phyloP scores from a whole-genome alignment of 2,329 filamentous ascomycete species.

The Myotisia sp. region DNA sequence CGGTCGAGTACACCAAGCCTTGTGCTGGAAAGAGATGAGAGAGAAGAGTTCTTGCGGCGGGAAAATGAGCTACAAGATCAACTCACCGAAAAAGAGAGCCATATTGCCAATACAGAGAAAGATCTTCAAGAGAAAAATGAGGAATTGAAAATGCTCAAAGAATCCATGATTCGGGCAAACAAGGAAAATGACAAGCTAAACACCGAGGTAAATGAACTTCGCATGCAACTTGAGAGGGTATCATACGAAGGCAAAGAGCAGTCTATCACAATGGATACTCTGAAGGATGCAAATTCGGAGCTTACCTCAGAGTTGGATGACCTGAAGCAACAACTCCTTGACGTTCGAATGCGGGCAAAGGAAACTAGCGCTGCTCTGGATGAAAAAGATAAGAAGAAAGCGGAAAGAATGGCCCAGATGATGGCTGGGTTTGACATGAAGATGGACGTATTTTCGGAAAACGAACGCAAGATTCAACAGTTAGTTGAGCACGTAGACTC shows the following conservation, averaged over 20 bases:
- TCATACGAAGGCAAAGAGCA: conserved; percentile 95
- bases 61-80: conserved; percentile 98
- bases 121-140: conserved; percentile 69
- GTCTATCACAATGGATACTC: conserved; percentile 89
- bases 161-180: conserved; percentile 65
- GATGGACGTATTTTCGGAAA: conserved; percentile 82
- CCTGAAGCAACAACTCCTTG: conserved; percentile 86
- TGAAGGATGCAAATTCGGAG: conserved; percentile 91
- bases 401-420: conserved; percentile 99
- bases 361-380: conserved; percentile 80
- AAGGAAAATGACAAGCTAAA: conserved; percentile 84
- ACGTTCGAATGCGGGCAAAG: conserved; percentile 92
- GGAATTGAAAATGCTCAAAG: conserved; percentile 71
- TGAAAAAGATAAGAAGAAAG: conserved; percentile 97
- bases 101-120: conserved; percentile 65
- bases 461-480: conserved; percentile 70
- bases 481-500: conserved; percentile 72
- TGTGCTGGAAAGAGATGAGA: conserved; percentile 85
- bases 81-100: conserved; percentile 79
- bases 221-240: conserved; percentile 92
- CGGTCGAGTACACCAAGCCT: conserved; percentile 76
- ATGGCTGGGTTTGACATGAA: conserved; percentile 97
- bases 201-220: conserved; percentile 77
- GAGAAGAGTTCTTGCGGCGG: conserved; percentile 83
- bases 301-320: conserved; percentile 86